phyloP scores from a whole-genome alignment of 306 rosid species.

The Carpinus fangiana region DNA sequence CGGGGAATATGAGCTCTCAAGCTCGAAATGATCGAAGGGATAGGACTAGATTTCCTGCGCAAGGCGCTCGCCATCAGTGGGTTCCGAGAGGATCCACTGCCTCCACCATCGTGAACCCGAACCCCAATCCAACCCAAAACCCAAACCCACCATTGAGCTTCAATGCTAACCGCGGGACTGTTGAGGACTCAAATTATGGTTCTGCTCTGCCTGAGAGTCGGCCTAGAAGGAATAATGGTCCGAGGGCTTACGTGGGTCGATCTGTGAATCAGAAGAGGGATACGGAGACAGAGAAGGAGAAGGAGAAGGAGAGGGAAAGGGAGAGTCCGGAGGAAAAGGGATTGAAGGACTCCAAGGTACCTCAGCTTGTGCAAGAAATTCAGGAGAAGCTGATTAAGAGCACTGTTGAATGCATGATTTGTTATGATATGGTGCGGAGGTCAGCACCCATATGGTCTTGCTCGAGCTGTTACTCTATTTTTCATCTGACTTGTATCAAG shows the following conservation, averaged over 20 bases:
- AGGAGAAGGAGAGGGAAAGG: conserved; percentile 44
- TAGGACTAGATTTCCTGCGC: conserved; percentile 49
- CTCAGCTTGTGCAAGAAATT: conserved; percentile 87
- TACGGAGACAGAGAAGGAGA: conserved; percentile 27
- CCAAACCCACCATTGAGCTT: conserved; percentile 12
- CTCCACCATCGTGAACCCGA: neutral
- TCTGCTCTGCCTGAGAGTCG: conserved; percentile 13
- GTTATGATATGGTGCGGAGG: conserved; percentile 85
- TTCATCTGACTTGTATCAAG: conserved; percentile 80
- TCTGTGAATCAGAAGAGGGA: conserved; percentile 42
- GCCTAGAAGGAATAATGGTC: conserved; percentile 35
- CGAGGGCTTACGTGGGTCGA: conserved; percentile 30
- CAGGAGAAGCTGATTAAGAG: conserved; percentile 81
- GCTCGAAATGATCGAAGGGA: conserved; percentile 53
- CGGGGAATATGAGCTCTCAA: conserved; percentile 54
- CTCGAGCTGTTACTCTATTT: conserved; percentile 81
- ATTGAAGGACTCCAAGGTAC: conserved; percentile 53
- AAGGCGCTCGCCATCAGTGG: conserved; percentile 58
- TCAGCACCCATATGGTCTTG: conserved; percentile 90
- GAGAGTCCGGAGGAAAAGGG: conserved; percentile 42
- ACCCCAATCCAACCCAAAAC: neutral
- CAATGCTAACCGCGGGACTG: conserved; percentile 8
- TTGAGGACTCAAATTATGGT: conserved; percentile 22
- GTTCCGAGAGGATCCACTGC: conserved; percentile 46
- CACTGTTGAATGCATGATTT: conserved; percentile 85